phyloP scores from a whole-genome alignment of 2,329 filamentous ascomycete species.

The Scorias spongiosa region DNA sequence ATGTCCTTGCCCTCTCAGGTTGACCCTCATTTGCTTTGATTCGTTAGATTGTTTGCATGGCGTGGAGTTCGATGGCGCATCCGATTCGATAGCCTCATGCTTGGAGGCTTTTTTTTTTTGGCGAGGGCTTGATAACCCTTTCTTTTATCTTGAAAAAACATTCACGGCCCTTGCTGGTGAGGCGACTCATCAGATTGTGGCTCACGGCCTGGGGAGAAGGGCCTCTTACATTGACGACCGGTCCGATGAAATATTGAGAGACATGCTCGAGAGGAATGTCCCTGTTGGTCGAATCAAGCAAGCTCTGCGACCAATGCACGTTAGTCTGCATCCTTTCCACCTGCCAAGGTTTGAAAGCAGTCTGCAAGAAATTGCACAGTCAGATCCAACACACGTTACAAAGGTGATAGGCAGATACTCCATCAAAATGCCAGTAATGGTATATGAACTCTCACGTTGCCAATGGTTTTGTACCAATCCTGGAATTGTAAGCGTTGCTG shows the following conservation, averaged over 20 bases:
- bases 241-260: background rate
- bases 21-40: constrained; percentile 1
- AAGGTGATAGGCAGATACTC: too few species aligned
- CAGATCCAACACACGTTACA: too few species aligned
- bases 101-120: constrained; percentile 6
- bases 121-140: background rate
- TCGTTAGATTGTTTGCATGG: constrained; percentile 15
- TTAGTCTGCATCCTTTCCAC: too few species aligned
- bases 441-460: too few species aligned
- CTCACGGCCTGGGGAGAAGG: background rate
- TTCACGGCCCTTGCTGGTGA: background rate
- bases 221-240: background rate
- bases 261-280: background rate
- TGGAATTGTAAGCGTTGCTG: too few species aligned
- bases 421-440: too few species aligned
- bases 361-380: too few species aligned
- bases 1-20: background rate
- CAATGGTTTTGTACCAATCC: too few species aligned
- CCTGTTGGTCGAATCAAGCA: background rate
- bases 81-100: constrained; percentile 5
- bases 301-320: background rate
- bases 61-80: constrained; percentile 15
- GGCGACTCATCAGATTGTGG: too few species aligned
- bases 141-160: background rate
- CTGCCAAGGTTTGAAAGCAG: too few species aligned